Percentiles rank a stretch among this genome's conserved stretches.
phyloP scores from a whole-genome alignment of 176 grass and related monocot genomes.

The Luzula sylvatica region DNA sequence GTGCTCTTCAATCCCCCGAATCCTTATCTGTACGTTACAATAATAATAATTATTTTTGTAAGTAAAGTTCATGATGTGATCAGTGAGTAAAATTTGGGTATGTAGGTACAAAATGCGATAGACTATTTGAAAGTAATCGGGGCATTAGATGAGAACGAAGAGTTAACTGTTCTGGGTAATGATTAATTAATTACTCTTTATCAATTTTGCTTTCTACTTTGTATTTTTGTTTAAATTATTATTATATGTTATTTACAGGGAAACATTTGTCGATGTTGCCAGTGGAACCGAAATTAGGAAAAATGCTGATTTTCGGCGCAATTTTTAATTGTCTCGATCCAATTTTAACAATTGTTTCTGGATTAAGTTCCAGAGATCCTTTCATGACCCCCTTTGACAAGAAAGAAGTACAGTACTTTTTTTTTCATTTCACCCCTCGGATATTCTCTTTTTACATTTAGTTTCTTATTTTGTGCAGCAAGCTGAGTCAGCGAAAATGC shows the following conservation, averaged over 20 bases:
- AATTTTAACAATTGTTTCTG: conserved; percentile 85
- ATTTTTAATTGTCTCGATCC: conserved; percentile 98
- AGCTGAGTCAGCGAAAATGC: conserved; percentile 82
- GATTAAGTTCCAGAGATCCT: conserved; percentile 88
- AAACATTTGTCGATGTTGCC: conserved; percentile 90
- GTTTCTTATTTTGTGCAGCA: conserved; percentile 42
- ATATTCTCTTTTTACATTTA: conserved; percentile 6
- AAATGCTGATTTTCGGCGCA: conserved; percentile 96
- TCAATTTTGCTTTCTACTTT: background rate
- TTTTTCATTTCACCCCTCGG: background rate
- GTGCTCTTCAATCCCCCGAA: conserved; percentile 96
- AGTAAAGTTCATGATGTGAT: background rate
- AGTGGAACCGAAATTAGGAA: conserved; percentile 92
- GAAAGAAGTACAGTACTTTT: conserved; percentile 54
- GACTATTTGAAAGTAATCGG: conserved; percentile 97
- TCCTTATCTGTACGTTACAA: conserved; percentile 39
- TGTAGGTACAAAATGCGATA: conserved; percentile 95
- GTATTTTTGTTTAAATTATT: conserved; percentile 19
- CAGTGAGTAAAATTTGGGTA: conserved; percentile 15
- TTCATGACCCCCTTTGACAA: conserved; percentile 96
- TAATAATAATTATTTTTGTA: background rate
- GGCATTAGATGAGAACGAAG: conserved; percentile 89
- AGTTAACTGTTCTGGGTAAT: conserved; percentile 83
- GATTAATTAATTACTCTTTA: conserved; percentile 12
- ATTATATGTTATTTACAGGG: too few relatives aligned